Evolutionary conservation across 495 filamentous ascomycete species (phyloP).

Genomic region (Mytilinidion resinicola): DNA sequence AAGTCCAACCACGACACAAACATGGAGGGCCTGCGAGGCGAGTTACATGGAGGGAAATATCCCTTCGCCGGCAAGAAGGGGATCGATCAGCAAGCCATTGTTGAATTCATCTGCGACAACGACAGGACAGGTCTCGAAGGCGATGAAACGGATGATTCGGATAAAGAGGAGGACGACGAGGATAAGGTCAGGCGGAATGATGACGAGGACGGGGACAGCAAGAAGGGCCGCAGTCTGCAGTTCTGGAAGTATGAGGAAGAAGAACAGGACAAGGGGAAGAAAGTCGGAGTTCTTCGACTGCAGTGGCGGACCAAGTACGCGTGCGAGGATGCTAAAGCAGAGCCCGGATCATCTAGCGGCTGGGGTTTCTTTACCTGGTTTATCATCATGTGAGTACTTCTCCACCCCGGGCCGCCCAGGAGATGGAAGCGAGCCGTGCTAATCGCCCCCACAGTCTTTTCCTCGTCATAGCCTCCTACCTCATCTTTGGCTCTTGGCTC

Average conservation of each 20-base stretch:
- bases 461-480: constrained; percentile 77
- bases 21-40: constrained; percentile 62
- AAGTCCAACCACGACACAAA: constrained; percentile 51
- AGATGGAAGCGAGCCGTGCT: too few relatives aligned
- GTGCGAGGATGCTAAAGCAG: constrained; percentile 58
- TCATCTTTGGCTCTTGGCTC: constrained; percentile 97
- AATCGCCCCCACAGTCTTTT: constrained; percentile 55
- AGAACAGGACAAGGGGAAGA: constrained; percentile 26
- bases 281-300: constrained; percentile 55
- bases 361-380: constrained; percentile 99
- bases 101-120: constrained; percentile 78
- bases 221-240: constrained; percentile 51
- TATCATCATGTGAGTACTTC: constrained; percentile 73
- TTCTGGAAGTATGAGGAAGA: constrained; percentile 61
- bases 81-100: constrained; percentile 58
- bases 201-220: constrained; percentile 33
- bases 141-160: constrained; percentile 28
- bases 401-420: neutral
- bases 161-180: constrained; percentile 29
- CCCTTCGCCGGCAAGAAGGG: constrained; percentile 41
- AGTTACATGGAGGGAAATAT: constrained; percentile 62
- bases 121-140: constrained; percentile 63
- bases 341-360: constrained; percentile 32
- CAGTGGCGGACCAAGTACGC: constrained; percentile 82
- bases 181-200: constrained; percentile 22